Percentiles rank a stretch among this genome's conserved stretches.
phyloP scores from a whole-genome alignment of 2,329 filamentous ascomycete genomes.

The Celoporthe dispersa region DNA sequence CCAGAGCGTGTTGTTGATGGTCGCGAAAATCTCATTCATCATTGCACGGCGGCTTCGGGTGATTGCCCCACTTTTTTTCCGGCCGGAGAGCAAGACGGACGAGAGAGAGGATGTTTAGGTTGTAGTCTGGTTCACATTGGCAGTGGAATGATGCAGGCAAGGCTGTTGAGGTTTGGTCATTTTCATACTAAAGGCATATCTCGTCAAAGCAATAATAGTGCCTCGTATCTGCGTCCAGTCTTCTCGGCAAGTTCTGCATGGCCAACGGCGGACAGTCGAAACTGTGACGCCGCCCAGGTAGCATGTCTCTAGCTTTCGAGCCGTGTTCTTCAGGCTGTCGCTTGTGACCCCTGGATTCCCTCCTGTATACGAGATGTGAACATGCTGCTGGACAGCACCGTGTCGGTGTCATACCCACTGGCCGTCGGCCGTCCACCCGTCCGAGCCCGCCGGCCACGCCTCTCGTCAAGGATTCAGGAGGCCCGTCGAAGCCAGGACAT shows the following conservation, averaged over 20 bases:
- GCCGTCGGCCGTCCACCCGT: neutral
- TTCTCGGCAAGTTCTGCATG: no score
- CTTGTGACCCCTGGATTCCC: neutral
- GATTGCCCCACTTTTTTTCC: neutral
- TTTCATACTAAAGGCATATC: neutral
- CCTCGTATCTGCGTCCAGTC: no score
- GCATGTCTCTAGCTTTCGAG: neutral
- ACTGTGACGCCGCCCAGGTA: neutral
- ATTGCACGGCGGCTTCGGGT: neutral
- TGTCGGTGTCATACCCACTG: no score
- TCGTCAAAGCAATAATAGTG: no score
- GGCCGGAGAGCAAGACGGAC: neutral
- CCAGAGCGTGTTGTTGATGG: neutral
- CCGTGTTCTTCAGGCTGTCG: neutral
- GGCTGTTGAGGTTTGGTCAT: neutral
- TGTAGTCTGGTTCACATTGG: neutral
- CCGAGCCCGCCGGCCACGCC: neutral
- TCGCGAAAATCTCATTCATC: neutral
- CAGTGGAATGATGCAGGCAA: neutral
- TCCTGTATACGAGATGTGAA: neutral
- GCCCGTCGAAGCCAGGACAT: neutral
- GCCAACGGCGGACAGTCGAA: no score
- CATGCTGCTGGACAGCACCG: neutral
- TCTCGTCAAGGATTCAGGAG: neutral
- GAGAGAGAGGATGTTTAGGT: neutral